These are phyloP conservation scores for Arabidopsis arenosa DNA, from an alignment of 345 rosid species.

Conservation along the genomic window DNA sequence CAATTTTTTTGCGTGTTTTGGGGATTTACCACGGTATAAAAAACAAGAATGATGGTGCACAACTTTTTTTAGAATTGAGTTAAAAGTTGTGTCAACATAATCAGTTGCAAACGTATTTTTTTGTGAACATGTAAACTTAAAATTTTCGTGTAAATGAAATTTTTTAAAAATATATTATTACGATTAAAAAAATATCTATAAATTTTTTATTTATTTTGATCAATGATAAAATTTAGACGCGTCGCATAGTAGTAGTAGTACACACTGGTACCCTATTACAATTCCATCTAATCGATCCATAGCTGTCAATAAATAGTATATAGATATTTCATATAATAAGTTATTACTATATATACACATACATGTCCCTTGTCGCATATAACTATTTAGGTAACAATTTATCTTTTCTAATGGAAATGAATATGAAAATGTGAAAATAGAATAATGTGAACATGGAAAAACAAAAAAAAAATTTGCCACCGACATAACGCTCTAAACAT, in stretches of 20 bases:
- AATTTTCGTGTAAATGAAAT: no score
- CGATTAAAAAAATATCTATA: no score
- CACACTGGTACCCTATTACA: conserved; percentile 16
- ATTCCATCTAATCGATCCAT: neutral
- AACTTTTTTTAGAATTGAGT: no score
- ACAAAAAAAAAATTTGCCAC: conserved; percentile 14
- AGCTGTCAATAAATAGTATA: conserved; percentile 29
- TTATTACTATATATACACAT: conserved; percentile 28
- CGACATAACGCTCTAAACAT: conserved; percentile 24
- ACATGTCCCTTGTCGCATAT: conserved; percentile 23
- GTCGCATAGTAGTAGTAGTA: neutral
- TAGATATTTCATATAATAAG: neutral
- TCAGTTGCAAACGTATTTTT: no score
- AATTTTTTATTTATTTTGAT: no score
- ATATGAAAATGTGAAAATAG: conserved; percentile 7
- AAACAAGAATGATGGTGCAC: no score
- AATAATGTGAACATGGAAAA: conserved; percentile 23
- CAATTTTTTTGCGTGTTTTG: no score
- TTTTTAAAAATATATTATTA: no score
- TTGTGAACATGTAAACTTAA: no score
- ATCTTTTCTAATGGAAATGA: neutral
- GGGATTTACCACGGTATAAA: no score
- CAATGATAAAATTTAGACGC: neutral
- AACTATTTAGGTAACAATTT: neutral
- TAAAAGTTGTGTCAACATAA: no score